A percentile compares a stretch with the other conserved stretches of the same genome.
Evolutionary conservation across 768 basidiomycete species (phyloP).

Genomic region (Gymnopilus junonius): DNA sequence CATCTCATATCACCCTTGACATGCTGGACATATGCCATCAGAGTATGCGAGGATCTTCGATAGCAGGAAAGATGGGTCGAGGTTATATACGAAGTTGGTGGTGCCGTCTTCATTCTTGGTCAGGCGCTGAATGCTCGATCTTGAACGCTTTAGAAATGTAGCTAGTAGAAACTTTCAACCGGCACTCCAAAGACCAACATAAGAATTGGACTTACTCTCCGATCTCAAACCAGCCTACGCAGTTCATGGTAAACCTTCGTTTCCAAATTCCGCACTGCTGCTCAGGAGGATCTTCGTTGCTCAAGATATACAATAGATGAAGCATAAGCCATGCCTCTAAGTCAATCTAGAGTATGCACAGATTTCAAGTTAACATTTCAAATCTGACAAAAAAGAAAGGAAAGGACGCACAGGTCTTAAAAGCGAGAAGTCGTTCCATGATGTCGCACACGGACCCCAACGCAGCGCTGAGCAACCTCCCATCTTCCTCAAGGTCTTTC

Average conservation of each 20-base stretch:
- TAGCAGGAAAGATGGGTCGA: slow-evolving; percentile 53
- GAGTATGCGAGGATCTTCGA: slow-evolving; percentile 46
- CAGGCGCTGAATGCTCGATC: slow-evolving; percentile 76
- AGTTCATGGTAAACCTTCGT: slow-evolving; percentile 68
- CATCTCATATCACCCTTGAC: no score
- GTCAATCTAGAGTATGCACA: slow-evolving; percentile 54
- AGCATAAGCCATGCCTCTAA: slow-evolving; percentile 70
- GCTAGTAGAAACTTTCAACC: slow-evolving; percentile 43
- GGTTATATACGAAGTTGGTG: slow-evolving; percentile 56
- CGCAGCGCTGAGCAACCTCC: slow-evolving; percentile 72
- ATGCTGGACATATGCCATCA: no score
- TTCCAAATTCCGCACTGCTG: slow-evolving; percentile 57
- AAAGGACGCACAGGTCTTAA: slow-evolving; percentile 60
- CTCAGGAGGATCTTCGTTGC: slow-evolving; percentile 82
- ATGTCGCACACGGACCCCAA: slow-evolving; percentile 83
- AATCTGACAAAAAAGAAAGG: not conserved
- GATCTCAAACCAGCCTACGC: slow-evolving; percentile 68
- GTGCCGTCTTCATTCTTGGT: slow-evolving; percentile 70
- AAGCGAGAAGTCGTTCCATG: slow-evolving; percentile 85
- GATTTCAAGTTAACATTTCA: not conserved
- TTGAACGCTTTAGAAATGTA: slow-evolving; percentile 55
- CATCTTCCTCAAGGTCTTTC: slow-evolving; percentile 54
- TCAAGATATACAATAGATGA: slow-evolving; percentile 72
- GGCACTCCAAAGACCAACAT: not conserved
- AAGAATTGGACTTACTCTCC: slow-evolving; percentile 47